A percentile compares a stretch with the other conserved stretches of the same genome.
Conservation (phyloP, 1,284 basidiomycete species). For the Ceratobasidium sp. region DNA sequence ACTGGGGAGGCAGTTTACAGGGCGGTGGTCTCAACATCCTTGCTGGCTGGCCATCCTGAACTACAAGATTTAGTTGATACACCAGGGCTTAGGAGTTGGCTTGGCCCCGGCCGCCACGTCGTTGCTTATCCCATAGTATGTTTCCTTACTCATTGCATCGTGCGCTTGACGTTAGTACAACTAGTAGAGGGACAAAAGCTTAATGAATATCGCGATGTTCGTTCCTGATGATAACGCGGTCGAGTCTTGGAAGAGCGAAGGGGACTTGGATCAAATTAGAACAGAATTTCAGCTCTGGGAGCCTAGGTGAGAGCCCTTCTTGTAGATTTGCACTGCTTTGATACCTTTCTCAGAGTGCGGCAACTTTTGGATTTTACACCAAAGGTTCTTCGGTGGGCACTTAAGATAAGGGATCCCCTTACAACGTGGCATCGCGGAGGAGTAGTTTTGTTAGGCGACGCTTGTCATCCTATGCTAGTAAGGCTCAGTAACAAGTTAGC, state of each 20-base stretch:
- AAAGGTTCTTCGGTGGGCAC: conserved; percentile 35
- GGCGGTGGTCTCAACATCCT: conserved; percentile 45
- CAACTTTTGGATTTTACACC: conserved; percentile 42
- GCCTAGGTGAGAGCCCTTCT: conserved; percentile 43
- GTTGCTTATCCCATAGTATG: conserved; percentile 40
- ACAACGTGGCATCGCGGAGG: conserved; percentile 70
- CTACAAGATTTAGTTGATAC: conserved; percentile 45
- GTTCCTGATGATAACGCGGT: conserved; percentile 40
- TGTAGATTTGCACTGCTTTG: neutral
- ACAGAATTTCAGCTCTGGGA: conserved; percentile 47
- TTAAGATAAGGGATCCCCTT: conserved; percentile 44
- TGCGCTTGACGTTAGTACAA: neutral
- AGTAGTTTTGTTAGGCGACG: conserved; percentile 66
- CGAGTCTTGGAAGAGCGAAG: conserved; percentile 42
- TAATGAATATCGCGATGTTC: conserved; percentile 43
- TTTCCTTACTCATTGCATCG: neutral
- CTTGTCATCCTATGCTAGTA: conserved; percentile 63
- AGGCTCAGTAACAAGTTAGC: neutral
- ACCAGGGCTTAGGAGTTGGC: conserved; percentile 31
- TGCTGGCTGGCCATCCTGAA: conserved; percentile 39
- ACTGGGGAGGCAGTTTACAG: conserved; percentile 67
- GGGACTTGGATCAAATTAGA: conserved; percentile 31
- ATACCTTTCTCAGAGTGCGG: conserved; percentile 37
- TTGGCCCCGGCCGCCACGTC: conserved; percentile 48
- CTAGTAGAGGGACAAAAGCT: conserved; percentile 12